phyloP scores from a whole-genome alignment of 805 yeast genomes.

The Metschnikowia henanensis region DNA sequence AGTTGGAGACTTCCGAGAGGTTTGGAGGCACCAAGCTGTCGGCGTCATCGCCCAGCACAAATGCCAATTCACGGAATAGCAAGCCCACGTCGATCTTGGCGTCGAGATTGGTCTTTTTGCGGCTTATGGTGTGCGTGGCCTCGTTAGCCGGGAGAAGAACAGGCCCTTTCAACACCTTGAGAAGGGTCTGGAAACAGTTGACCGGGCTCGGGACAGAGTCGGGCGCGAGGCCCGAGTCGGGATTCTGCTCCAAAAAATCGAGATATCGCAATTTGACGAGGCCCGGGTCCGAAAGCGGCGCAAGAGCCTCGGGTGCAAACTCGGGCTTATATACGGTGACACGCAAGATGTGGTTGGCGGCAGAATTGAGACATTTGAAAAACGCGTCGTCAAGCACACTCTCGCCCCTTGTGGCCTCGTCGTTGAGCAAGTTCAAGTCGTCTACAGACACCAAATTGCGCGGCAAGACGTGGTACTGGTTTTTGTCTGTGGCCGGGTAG shows the following conservation, averaged over 20 bases:
- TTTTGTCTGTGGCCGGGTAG: conserved; percentile 24
- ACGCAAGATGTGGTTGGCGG: conserved; percentile 38
- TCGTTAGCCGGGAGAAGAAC: conserved; percentile 43
- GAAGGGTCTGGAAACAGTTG: conserved; percentile 59
- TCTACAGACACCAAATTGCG: conserved; percentile 25
- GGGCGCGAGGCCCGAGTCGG: conserved; percentile 25
- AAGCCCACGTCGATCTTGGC: conserved; percentile 57
- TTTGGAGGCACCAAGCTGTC: conserved; percentile 52
- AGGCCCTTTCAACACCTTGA: conserved; percentile 69
- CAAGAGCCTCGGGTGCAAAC: conserved; percentile 47
- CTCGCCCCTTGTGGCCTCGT: conserved; percentile 6
- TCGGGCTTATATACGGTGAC: conserved; percentile 54
- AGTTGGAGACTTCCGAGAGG: conserved; percentile 21
- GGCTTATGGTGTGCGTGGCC: conserved; percentile 54
- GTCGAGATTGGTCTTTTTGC: conserved; percentile 51
- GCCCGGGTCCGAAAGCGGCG: conserved; percentile 44
- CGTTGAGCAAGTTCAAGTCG: conserved; percentile 25
- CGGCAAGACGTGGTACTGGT: conserved; percentile 37
- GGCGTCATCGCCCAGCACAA: conserved; percentile 29
- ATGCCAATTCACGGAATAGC: conserved; percentile 48
- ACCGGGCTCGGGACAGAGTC: conserved; percentile 50
- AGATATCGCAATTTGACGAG: conserved; percentile 54
- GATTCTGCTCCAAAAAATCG: conserved; percentile 31
- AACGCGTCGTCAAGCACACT: conserved; percentile 35
- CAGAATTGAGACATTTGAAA: conserved; percentile 26